Conservation (phyloP, 108 stramenopile genomes). For the Pseudonitzschia multistriata region DNA sequence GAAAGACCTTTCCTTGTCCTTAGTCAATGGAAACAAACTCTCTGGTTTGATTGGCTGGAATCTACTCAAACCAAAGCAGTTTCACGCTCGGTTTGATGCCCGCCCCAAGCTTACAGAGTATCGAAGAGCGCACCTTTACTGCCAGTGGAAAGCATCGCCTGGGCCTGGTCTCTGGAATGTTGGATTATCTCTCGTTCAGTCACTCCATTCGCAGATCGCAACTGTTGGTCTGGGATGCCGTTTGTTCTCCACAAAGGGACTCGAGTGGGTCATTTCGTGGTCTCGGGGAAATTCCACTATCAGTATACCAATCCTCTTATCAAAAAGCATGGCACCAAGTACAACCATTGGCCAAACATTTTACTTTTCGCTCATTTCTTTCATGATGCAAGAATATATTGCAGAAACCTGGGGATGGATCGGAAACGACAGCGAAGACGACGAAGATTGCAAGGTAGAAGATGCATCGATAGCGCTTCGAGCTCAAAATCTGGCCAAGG, state of each 20-base stretch:
- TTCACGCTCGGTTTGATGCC: slow-evolving; percentile 17
- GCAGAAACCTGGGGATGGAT: slow-evolving; percentile 39
- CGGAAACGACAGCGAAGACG: background rate
- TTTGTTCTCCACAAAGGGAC: slow-evolving; percentile 24
- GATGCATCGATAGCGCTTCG: slow-evolving; percentile 11
- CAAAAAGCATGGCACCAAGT: slow-evolving; percentile 6
- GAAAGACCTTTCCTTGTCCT: slow-evolving; percentile 20
- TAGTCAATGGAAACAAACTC: slow-evolving; percentile 24
- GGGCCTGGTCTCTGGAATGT: slow-evolving; percentile 30
- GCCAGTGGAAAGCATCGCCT: slow-evolving; percentile 11
- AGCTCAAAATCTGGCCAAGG: slow-evolving; percentile 26
- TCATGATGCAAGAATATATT: slow-evolving; percentile 35
- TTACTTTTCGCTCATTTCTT: slow-evolving; percentile 37
- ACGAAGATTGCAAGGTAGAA: background rate
- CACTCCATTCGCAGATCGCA: slow-evolving; percentile 33
- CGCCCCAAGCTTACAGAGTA: slow-evolving; percentile 21
- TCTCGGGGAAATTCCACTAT: slow-evolving; percentile 41
- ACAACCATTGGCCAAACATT: slow-evolving; percentile 15
- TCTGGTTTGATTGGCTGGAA: slow-evolving; percentile 16
- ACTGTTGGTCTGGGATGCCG: slow-evolving; percentile 37
- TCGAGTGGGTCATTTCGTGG: slow-evolving; percentile 46
- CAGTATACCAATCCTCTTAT: slow-evolving; percentile 36
- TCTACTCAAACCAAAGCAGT: slow-evolving; percentile 17
- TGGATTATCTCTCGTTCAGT: slow-evolving; percentile 30
- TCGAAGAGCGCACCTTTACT: slow-evolving; percentile 16